These are phyloP conservation scores for Huntiella moniliformis DNA, from an alignment of 2,329 filamentous ascomycete genomes.

Conservation along the genomic window DNA sequence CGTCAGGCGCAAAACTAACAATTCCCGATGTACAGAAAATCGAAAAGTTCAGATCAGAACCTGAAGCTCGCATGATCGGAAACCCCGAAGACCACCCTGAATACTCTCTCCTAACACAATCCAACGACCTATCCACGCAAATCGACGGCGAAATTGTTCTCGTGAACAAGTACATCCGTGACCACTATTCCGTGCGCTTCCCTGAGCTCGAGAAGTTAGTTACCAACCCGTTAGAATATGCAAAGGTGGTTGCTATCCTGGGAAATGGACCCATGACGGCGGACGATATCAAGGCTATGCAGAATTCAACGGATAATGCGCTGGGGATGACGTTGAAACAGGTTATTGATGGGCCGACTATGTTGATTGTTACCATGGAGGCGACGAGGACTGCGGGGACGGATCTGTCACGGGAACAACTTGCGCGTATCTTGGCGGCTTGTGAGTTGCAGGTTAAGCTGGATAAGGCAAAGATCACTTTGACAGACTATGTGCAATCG, in stretches of 20 bases:
- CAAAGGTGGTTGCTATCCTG: conserved; percentile 82
- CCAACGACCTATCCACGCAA: conserved; percentile 74
- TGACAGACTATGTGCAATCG: conserved; percentile 90
- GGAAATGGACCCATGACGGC: conserved; percentile 77
- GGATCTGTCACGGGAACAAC: conserved; percentile 55
- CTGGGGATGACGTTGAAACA: conserved; percentile 57
- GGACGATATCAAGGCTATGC: conserved; percentile 60
- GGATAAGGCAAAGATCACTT: conserved; percentile 65
- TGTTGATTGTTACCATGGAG: conserved; percentile 94
- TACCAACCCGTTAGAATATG: conserved; percentile 83
- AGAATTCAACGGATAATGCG: conserved; percentile 59
- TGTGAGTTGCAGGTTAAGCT: conserved; percentile 80
- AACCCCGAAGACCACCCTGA: conserved; percentile 85
- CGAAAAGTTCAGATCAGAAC: conserved; percentile 51
- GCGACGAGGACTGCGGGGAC: conserved; percentile 75
- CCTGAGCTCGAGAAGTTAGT: conserved; percentile 82
- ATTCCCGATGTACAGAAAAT: conserved; percentile 49
- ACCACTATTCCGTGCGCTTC: conserved; percentile 87
- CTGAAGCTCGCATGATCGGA: conserved; percentile 48
- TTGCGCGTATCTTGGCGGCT: conserved; percentile 54
- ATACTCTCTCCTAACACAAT: conserved; percentile 72
- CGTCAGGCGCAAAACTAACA: neutral
- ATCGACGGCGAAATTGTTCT: conserved; percentile 86
- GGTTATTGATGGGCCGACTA: conserved; percentile 68
- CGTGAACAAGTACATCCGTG: conserved; percentile 89